Conservation (phyloP, 108 stramenopile species). For the Aurantiochytrium sp. region DNA sequence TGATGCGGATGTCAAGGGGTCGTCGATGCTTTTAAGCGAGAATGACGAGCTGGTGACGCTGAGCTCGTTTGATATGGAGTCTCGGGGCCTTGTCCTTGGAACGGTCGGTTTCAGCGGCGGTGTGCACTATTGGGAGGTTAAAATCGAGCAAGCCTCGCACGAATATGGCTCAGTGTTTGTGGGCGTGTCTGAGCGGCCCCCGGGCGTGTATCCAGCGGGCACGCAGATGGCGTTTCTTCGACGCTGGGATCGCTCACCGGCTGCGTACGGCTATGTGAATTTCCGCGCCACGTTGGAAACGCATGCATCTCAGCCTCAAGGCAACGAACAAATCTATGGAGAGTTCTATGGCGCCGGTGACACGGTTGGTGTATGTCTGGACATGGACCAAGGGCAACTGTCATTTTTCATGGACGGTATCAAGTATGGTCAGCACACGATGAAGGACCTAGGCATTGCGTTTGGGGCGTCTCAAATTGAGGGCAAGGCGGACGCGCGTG, state of each 20-base stretch:
- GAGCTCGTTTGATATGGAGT: background rate
- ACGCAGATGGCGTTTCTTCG: background rate
- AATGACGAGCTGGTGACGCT: background rate
- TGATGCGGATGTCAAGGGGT: background rate
- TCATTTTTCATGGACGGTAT: slow-evolving; percentile 87
- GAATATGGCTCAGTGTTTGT: slow-evolving; percentile 82
- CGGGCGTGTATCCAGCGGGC: background rate
- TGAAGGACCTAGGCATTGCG: slow-evolving; percentile 89
- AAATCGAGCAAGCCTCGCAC: slow-evolving; percentile 67
- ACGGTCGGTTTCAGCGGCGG: slow-evolving; percentile 54
- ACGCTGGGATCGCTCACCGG: background rate
- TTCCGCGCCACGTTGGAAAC: slow-evolving; percentile 64
- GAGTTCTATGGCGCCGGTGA: slow-evolving; percentile 79
- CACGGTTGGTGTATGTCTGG: slow-evolving; percentile 82
- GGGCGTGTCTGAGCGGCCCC: slow-evolving; percentile 83
- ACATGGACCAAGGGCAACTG: slow-evolving; percentile 82
- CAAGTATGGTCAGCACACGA: slow-evolving; percentile 86
- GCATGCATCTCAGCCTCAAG: slow-evolving; percentile 49
- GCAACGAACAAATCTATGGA: slow-evolving; percentile 79
- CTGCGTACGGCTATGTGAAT: slow-evolving; percentile 72
- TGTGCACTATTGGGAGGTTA: slow-evolving; percentile 90
- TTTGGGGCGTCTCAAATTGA: slow-evolving; percentile 35
- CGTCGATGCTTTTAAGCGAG: background rate
- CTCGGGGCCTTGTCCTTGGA: slow-evolving; percentile 18
- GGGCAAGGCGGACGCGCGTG: slow-evolving; percentile 31